Conservation (phyloP, 495 filamentous ascomycete species). For the Recurvomyces mirabilis region DNA sequence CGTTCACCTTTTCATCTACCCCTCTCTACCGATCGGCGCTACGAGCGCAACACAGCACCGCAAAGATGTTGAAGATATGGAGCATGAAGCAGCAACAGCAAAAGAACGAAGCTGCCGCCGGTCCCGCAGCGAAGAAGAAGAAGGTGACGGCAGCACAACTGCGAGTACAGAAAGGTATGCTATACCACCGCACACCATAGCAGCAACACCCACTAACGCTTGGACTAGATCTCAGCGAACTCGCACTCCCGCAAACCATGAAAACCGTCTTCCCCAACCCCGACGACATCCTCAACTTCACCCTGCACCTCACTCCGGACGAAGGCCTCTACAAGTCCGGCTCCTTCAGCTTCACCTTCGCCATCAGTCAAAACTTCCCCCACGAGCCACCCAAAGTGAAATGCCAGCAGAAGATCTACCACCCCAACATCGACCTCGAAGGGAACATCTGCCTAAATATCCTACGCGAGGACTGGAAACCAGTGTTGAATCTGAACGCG, state of each 20-base stretch:
- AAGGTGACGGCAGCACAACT: slow-evolving; percentile 94
- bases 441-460: slow-evolving; percentile 98
- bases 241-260: slow-evolving; percentile 85
- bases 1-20: no score
- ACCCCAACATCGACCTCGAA: slow-evolving; percentile 96
- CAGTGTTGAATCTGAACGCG: slow-evolving; percentile 89
- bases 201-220: not conserved
- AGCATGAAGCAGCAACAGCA: slow-evolving; percentile 96
- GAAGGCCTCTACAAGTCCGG: slow-evolving; percentile 97
- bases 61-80: slow-evolving; percentile 98
- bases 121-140: slow-evolving; percentile 82
- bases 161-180: slow-evolving; percentile 83
- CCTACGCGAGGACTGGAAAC: slow-evolving; percentile 96
- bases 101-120: slow-evolving; percentile 58
- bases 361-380: slow-evolving; percentile 87
- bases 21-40: no score
- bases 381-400: slow-evolving; percentile 98
- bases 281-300: slow-evolving; percentile 94
- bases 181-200: not conserved
- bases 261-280: slow-evolving; percentile 85
- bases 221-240: slow-evolving; percentile 71
- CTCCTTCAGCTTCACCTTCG: slow-evolving; percentile 78
- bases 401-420: slow-evolving; percentile 96
- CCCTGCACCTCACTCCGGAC: slow-evolving; percentile 84
- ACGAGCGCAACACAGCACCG: slow-evolving; percentile 11